These are phyloP conservation scores for Aurinia saxatilis DNA, from an alignment of 345 rosid species.

Conservation along the genomic window DNA sequence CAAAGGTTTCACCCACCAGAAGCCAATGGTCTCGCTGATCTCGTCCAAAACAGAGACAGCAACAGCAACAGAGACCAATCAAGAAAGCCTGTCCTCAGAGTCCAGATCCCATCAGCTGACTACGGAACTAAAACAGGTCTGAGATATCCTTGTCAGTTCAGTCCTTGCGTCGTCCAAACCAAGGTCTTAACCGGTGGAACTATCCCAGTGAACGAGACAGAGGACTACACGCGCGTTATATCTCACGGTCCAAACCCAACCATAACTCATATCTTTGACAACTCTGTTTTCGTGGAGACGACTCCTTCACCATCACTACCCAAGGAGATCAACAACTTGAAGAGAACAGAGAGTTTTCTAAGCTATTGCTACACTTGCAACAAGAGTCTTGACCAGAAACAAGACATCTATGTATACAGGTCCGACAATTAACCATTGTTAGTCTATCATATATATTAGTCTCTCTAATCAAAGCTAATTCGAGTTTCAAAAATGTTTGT, in stretches of 20 bases:
- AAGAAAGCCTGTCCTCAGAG: constrained; percentile 31
- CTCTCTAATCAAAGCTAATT: background rate
- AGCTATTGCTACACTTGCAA: constrained; percentile 48
- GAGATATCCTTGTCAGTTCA: constrained; percentile 21
- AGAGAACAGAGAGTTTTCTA: background rate
- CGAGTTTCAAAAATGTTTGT: background rate
- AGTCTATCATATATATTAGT: no score
- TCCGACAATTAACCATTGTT: background rate
- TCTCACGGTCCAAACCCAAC: constrained; percentile 71
- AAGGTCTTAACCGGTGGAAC: constrained; percentile 29
- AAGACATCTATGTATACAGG: constrained; percentile 70
- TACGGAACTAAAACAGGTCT: constrained; percentile 46
- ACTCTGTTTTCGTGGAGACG: constrained; percentile 53
- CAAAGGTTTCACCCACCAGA: constrained; percentile 29
- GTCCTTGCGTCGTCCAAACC: constrained; percentile 19
- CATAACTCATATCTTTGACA: constrained; percentile 72
- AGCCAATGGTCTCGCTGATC: constrained; percentile 59
- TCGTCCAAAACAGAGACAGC: constrained; percentile 25
- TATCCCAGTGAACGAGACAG: constrained; percentile 57
- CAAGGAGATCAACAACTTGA: background rate
- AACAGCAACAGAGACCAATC: constrained; percentile 5
- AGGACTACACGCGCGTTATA: constrained; percentile 78
- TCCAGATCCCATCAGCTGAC: constrained; percentile 49
- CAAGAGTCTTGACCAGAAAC: constrained; percentile 56
- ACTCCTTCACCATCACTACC: background rate